A percentile compares a stretch with the other conserved stretches of the same genome.
phyloP scores from a whole-genome alignment of 805 yeast genomes.

The Saturnispora mendoncae region DNA sequence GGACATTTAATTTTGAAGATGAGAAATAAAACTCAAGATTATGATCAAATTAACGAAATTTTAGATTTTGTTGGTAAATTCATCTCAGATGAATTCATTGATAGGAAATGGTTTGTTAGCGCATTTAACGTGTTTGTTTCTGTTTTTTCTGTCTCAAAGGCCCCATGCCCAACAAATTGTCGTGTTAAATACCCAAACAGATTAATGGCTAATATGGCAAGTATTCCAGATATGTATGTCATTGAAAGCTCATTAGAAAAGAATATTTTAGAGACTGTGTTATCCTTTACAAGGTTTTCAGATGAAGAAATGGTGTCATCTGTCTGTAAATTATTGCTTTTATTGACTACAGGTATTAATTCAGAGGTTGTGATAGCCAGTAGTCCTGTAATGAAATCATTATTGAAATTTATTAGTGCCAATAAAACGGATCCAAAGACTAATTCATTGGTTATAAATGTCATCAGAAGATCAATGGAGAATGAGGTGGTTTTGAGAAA shows the following conservation, averaged over 20 bases:
- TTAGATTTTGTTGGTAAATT: neutral
- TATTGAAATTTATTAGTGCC: constrained; percentile 36
- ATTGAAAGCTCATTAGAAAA: constrained; percentile 21
- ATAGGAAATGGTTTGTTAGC: constrained; percentile 50
- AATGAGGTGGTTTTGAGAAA: constrained; percentile 39
- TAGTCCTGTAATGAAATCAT: constrained; percentile 30
- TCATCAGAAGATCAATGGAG: constrained; percentile 68
- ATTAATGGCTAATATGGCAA: constrained; percentile 6
- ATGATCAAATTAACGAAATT: neutral
- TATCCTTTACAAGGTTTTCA: constrained; percentile 33
- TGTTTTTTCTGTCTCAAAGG: constrained; percentile 40
- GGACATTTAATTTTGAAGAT: constrained; percentile 5
- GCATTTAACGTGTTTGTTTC: constrained; percentile 49
- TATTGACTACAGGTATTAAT: constrained; percentile 32
- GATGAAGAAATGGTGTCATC: constrained; percentile 42
- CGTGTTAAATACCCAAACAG: constrained; percentile 15
- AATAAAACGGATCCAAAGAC: constrained; percentile 31
- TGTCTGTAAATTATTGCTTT: constrained; percentile 44
- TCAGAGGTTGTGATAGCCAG: neutral
- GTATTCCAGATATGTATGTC: constrained; percentile 17
- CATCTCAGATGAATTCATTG: constrained; percentile 27
- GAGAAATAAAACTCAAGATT: constrained; percentile 3
- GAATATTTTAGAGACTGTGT: constrained; percentile 36
- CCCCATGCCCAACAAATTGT: constrained; percentile 44
- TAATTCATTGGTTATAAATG: constrained; percentile 41